phyloP scores from a whole-genome alignment of 1,139 yeast genomes.

The Candida albicans region DNA sequence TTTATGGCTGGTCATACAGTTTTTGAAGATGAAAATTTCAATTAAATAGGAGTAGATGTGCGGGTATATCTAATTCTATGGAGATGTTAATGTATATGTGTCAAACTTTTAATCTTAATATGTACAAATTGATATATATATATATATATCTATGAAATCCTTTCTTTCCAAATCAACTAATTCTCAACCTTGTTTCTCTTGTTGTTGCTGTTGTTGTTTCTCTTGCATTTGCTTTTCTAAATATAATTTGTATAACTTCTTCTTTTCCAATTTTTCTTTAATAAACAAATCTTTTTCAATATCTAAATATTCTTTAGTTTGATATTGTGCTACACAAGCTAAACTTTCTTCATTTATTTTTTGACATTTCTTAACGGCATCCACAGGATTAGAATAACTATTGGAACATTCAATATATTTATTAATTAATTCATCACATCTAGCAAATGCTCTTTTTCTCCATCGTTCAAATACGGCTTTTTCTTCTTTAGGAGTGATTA shows the following conservation, averaged over 20 bases:
- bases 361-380: conserved; percentile 58
- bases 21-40: conserved; percentile 51
- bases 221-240: conserved; percentile 7
- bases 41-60: not conserved
- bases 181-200: not conserved
- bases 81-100: no score
- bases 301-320: conserved; percentile 68
- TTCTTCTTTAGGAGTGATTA: conserved; percentile 83
- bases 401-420: conserved; percentile 45
- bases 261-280: conserved; percentile 49
- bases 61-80: no score
- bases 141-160: not conserved
- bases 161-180: not conserved
- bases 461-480: conserved; percentile 75
- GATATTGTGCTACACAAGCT: conserved; percentile 66
- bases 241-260: conserved; percentile 18
- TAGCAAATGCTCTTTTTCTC: conserved; percentile 69
- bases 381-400: conserved; percentile 47
- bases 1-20: conserved; percentile 65
- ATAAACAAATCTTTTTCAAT: conserved; percentile 67
- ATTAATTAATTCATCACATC: conserved; percentile 67
- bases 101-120: no score
- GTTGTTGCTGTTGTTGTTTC: not conserved
- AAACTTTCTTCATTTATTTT: conserved; percentile 31
- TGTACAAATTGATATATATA: no score